These are phyloP conservation scores for Leptodontidium sp. DNA, from an alignment of 2,329 filamentous ascomycete genomes.

Conservation along the genomic window DNA sequence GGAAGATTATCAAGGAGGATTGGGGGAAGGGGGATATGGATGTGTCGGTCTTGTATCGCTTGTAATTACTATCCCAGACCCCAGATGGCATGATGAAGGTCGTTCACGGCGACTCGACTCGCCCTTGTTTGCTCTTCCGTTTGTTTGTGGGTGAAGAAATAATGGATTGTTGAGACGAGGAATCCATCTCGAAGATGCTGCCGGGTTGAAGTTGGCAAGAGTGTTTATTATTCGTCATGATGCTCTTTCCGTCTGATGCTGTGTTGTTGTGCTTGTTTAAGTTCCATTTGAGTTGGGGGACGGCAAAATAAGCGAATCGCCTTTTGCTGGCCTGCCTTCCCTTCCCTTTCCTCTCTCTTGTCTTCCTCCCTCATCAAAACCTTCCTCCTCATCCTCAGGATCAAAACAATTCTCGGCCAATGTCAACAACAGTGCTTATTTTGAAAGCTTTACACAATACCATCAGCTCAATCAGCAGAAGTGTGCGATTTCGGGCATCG, in stretches of 20 bases:
- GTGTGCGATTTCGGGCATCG: too few relatives aligned
- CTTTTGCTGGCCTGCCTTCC: too few relatives aligned
- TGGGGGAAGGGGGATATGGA: conserved; percentile 9
- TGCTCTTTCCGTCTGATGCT: not conserved
- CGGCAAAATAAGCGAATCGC: not conserved
- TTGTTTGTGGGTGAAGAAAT: too few relatives aligned
- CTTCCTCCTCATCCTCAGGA: not conserved
- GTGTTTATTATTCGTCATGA: not conserved
- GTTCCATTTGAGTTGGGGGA: too few relatives aligned
- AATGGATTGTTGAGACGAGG: too few relatives aligned
- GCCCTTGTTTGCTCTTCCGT: too few relatives aligned
- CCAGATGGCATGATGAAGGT: not conserved
- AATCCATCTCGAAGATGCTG: too few relatives aligned
- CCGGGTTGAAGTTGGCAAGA: not conserved
- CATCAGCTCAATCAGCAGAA: not conserved
- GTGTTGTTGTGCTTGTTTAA: not conserved
- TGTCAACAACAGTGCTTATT: not conserved
- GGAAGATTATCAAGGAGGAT: not conserved
- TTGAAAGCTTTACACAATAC: not conserved
- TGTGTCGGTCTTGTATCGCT: conserved; percentile 28
- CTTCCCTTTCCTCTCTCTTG: not conserved
- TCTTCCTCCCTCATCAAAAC: not conserved
- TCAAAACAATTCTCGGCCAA: not conserved
- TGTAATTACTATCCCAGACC: conserved; percentile 22
- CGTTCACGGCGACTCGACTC: not conserved